These are phyloP conservation scores for Pilobolus umbonatus DNA, from an alignment of 192 early-diverging fungal species.

Conservation along the genomic window DNA sequence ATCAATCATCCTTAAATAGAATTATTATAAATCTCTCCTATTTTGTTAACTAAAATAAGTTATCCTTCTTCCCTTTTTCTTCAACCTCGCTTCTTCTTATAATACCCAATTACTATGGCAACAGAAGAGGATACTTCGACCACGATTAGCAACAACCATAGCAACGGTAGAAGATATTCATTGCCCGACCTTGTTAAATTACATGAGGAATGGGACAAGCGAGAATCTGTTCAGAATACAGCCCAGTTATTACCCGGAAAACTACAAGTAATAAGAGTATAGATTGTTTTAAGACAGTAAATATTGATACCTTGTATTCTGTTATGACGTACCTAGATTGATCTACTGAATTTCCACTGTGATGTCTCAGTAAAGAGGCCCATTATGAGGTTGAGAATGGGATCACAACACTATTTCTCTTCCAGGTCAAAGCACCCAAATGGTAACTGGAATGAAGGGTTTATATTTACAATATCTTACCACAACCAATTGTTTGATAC, in stretches of 20 bases:
- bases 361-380: constrained; percentile 16
- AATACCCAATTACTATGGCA: not conserved
- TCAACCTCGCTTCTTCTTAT: not conserved
- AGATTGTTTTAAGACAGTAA: too few species aligned
- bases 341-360: constrained; percentile 30
- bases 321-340: too few species aligned
- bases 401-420: constrained; percentile 38
- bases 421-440: constrained; percentile 42
- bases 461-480: constrained; percentile 64
- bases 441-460: constrained; percentile 75
- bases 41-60: too few species aligned
- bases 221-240: constrained; percentile 13
- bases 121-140: not conserved
- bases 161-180: constrained; percentile 27
- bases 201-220: constrained; percentile 8
- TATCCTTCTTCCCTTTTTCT: not conserved
- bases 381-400: constrained; percentile 29
- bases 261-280: constrained; percentile 31
- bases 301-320: too few species aligned
- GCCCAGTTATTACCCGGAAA: constrained; percentile 20
- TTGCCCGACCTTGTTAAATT: constrained; percentile 29
- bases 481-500: constrained; percentile 80
- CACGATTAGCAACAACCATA: too few species aligned
- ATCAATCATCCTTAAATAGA: too few species aligned
- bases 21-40: too few species aligned